Evolutionary conservation across 495 filamentous ascomycete genomes (phyloP), one percentile per base, ranked within the genome.

Genomic region (Usnea hakonensis): DNA sequence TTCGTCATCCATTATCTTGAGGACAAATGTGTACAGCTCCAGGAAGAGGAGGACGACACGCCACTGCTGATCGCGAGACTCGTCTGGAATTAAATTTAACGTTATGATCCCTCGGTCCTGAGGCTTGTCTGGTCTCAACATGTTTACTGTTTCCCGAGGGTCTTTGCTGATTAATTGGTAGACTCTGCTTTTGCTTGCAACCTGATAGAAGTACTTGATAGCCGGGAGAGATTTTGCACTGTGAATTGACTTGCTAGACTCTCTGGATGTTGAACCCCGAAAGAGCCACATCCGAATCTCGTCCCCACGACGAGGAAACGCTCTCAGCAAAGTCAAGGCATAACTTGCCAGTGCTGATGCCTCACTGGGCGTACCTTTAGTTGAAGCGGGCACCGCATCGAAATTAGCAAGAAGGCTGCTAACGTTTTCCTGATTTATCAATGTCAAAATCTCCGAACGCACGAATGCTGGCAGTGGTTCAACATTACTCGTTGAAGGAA

Each of bases 241-340:
- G 7, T 23, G 28, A 23, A 79, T 80, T 4, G 64, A 38, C 17
- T 69, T 65, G 48, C 48, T 32, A 33, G 71, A 67, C 2, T 62
- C 63, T 23, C 75, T 74, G 19, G 79, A 76, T 14, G 89, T 85
- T 36, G 91, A 91, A 0, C 90, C 87, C 17, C 91, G 76, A 66
- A 91, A 97, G 6, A 99, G 76, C 79, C 94, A 95, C 90, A 97
- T 95, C 1, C 92, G 87, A 57, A 97, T 95, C 57, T 97, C 95
- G 68, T 96, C 91, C 23, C 85, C 83, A 43, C 84, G 81, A 11
- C 82, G 79, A 23, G 92, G 94, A 66, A 99, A 99, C 59, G 90
- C 89, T 61, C 88, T 84, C 9, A 97, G 74, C 11, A 99, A 74
- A 17, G 89, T 94, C 46, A 97, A 77, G 3, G 91, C 89, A 70